These are phyloP conservation scores for Boletus reticuloceps DNA, from an alignment of 768 basidiomycete genomes.

Conservation along the genomic window DNA sequence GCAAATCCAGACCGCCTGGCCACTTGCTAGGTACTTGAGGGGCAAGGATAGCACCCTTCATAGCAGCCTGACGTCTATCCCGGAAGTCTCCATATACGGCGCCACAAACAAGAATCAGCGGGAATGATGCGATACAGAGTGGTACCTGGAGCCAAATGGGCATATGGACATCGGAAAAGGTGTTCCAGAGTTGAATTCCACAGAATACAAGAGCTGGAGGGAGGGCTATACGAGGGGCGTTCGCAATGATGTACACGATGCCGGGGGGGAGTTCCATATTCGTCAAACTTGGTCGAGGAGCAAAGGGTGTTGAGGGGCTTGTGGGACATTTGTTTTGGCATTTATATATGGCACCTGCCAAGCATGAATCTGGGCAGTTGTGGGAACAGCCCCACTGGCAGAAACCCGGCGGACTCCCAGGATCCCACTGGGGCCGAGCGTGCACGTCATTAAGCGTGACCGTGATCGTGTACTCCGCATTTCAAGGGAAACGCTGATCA, in stretches of 20 bases:
- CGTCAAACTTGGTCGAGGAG: neutral
- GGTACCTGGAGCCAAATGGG: constrained; percentile 16
- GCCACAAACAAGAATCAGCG: constrained; percentile 15
- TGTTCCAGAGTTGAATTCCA: constrained; percentile 8
- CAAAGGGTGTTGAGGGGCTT: neutral
- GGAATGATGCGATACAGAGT: constrained; percentile 24
- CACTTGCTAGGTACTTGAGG: constrained; percentile 33
- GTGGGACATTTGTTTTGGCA: neutral
- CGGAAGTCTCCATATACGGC: constrained; percentile 11
- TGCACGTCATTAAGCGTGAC: neutral
- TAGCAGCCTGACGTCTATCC: constrained; percentile 12
- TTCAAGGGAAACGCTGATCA: neutral
- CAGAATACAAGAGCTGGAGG: constrained; percentile 18
- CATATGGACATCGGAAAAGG: constrained; percentile 3
- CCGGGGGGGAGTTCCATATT: constrained; percentile 36
- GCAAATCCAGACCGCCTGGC: constrained; percentile 37
- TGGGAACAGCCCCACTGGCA: neutral
- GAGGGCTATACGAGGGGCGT: constrained; percentile 22
- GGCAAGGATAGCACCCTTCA: constrained; percentile 31
- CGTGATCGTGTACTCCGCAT: neutral
- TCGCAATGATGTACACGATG: constrained; percentile 24
- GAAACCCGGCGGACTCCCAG: neutral
- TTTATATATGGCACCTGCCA: constrained; percentile 6
- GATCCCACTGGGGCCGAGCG: neutral
- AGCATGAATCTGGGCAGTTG: neutral